These are phyloP conservation scores for Noccaea caerulescens DNA, from an alignment of 345 rosid species.

Conservation along the genomic window DNA sequence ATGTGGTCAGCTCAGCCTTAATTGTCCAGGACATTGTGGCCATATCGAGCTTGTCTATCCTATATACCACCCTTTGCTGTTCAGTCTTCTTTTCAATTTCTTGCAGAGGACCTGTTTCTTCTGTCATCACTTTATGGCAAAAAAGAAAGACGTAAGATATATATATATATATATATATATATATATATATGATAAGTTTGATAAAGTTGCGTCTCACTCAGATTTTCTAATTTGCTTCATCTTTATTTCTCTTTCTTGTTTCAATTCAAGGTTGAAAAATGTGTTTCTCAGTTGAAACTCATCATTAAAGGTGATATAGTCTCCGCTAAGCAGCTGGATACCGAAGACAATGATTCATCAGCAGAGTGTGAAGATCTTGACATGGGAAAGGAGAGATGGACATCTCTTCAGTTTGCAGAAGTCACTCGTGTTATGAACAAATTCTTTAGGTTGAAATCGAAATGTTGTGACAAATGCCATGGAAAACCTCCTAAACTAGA, in stretches of 20 bases:
- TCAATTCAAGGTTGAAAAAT: constrained; percentile 59
- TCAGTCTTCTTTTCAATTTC: constrained; percentile 59
- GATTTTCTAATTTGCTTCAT: constrained; percentile 5
- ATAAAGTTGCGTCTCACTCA: constrained; percentile 2
- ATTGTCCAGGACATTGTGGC: constrained; percentile 96
- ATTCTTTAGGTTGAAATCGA: constrained; percentile 54
- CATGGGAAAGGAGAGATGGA: constrained; percentile 56
- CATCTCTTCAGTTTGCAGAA: constrained; percentile 79
- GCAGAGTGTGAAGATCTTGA: constrained; percentile 37
- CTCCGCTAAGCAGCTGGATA: constrained; percentile 65
- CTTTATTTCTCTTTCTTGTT: constrained; percentile 24
- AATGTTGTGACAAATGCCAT: constrained; percentile 54
- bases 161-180: not conserved
- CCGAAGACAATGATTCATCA: constrained; percentile 42
- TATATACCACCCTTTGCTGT: constrained; percentile 77
- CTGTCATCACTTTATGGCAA: constrained; percentile 62
- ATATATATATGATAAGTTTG: constrained; percentile 9
- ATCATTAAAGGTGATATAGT: constrained; percentile 77
- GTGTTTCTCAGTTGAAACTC: constrained; percentile 66
- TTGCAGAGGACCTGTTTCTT: constrained; percentile 68
- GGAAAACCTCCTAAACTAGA: constrained; percentile 49
- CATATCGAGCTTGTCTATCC: constrained; percentile 77
- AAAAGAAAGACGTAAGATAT: constrained; percentile 48
- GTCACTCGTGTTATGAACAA: constrained; percentile 57
- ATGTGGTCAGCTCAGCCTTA: constrained; percentile 60